A percentile compares a stretch with the other conserved stretches of the same genome.
Evolutionary conservation across 352 stramenopile genomes (phyloP).

Genomic region (Elongisporangium senticosum): DNA sequence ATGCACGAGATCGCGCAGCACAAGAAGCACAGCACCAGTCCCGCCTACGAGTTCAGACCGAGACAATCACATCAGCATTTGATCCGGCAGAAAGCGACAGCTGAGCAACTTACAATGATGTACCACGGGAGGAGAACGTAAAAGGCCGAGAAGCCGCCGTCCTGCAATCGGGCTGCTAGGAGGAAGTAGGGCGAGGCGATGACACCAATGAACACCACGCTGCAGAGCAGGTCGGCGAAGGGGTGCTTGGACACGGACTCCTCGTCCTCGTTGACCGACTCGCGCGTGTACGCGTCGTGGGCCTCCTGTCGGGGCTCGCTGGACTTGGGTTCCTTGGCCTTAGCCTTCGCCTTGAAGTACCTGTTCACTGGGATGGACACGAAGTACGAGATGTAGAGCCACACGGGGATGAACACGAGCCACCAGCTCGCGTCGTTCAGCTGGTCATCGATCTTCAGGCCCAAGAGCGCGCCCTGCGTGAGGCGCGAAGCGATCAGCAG

Average conservation of each 20-base stretch:
- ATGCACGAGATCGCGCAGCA: constrained; percentile 74
- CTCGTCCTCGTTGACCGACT: constrained; percentile 50
- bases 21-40: constrained; percentile 71
- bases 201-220: constrained; percentile 40
- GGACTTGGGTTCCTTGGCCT: constrained; percentile 26
- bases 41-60: constrained; percentile 24
- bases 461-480: constrained; percentile 55
- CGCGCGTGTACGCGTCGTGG: constrained; percentile 71
- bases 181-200: constrained; percentile 79
- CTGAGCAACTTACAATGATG: constrained; percentile 54
- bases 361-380: constrained; percentile 42
- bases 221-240: constrained; percentile 47
- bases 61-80: background rate
- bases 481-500: constrained; percentile 49
- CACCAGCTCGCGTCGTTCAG: constrained; percentile 64
- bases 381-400: constrained; percentile 68
- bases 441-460: constrained; percentile 58
- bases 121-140: constrained; percentile 81
- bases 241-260: constrained; percentile 52
- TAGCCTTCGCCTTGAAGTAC: constrained; percentile 43
- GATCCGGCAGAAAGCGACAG: constrained; percentile 1
- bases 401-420: constrained; percentile 75
- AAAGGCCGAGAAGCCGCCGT: constrained; percentile 65
- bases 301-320: constrained; percentile 29
- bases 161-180: constrained; percentile 62